These are phyloP conservation scores for Blastobotrys proliferans DNA, from an alignment of 1,139 yeast species.

Conservation along the genomic window DNA sequence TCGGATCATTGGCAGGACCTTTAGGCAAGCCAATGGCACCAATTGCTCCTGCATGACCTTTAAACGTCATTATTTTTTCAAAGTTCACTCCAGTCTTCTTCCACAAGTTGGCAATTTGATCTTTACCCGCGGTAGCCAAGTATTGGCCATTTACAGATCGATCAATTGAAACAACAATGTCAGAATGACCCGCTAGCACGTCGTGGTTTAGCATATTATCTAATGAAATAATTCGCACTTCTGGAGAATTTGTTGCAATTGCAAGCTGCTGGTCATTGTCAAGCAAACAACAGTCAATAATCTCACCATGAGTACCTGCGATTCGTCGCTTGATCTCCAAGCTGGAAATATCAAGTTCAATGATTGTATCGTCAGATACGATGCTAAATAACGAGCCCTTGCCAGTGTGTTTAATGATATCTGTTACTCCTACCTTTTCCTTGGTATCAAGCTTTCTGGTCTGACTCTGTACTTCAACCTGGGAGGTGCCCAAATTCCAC, in stretches of 20 bases:
- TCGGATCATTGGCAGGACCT: slow-evolving; percentile 49
- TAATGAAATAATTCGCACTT: slow-evolving; percentile 57
- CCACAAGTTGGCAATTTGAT: slow-evolving; percentile 83
- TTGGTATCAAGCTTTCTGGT: slow-evolving; percentile 9
- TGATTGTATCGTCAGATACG: slow-evolving; percentile 79
- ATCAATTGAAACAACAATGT: slow-evolving; percentile 77
- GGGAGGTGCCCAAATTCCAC: slow-evolving; percentile 38
- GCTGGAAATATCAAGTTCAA: slow-evolving; percentile 40
- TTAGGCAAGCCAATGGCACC: slow-evolving; percentile 77
- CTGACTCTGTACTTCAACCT: slow-evolving; percentile 11
- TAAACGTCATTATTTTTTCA: slow-evolving; percentile 36
- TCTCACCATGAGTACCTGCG: slow-evolving; percentile 95
- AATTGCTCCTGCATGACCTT: slow-evolving; percentile 84
- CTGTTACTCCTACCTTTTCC: slow-evolving; percentile 40
- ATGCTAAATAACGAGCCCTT: slow-evolving; percentile 40
- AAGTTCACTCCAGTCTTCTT: slow-evolving; percentile 39
- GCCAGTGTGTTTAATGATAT: slow-evolving; percentile 21
- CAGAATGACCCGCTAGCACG: slow-evolving; percentile 76
- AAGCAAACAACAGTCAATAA: slow-evolving; percentile 74
- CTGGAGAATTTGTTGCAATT: slow-evolving; percentile 93
- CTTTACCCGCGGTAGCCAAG: slow-evolving; percentile 94
- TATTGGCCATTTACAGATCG: slow-evolving; percentile 74
- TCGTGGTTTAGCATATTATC: slow-evolving; percentile 55
- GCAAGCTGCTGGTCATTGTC: slow-evolving; percentile 49
- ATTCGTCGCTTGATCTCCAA: slow-evolving; percentile 51